A percentile compares a stretch with the other conserved stretches of the same genome.
Evolutionary conservation across 305 asterid species (phyloP).

Genomic region (Solanum hybrid): DNA sequence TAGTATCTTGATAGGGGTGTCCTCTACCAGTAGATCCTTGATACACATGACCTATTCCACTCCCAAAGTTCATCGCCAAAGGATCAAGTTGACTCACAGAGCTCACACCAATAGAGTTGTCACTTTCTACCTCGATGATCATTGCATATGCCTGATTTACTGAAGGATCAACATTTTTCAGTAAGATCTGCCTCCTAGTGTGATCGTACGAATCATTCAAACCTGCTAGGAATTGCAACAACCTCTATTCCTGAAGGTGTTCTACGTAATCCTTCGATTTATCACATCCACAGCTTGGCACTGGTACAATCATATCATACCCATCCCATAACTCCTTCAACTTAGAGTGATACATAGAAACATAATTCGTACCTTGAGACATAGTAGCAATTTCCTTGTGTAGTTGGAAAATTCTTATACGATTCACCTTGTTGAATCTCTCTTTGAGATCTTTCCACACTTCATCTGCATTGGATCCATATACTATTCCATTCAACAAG

Average conservation of each 20-base stretch:
- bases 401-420: not conserved
- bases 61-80: not conserved
- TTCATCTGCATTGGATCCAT: not conserved
- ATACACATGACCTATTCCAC: not conserved
- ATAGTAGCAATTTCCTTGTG: not conserved
- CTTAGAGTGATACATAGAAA: too few relatives aligned
- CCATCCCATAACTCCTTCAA: not conserved
- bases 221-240: not conserved
- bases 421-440: not conserved
- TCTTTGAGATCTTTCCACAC: not conserved
- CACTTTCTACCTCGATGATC: not conserved
- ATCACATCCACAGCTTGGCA: not conserved
- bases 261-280: not conserved
- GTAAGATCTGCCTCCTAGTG: not conserved
- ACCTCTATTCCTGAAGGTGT: not conserved
- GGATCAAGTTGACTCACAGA: not conserved
- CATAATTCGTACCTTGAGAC: not conserved
- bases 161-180: too few relatives aligned
- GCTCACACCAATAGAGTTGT: not conserved
- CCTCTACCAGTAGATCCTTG: not conserved
- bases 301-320: not conserved
- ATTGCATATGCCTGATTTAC: not conserved
- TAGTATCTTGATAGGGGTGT: not conserved
- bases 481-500: not conserved
- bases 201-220: not conserved